Base-by-base conservation (phyloP, 2,329 filamentous ascomycete species). In the Calonectria montana region DNA sequence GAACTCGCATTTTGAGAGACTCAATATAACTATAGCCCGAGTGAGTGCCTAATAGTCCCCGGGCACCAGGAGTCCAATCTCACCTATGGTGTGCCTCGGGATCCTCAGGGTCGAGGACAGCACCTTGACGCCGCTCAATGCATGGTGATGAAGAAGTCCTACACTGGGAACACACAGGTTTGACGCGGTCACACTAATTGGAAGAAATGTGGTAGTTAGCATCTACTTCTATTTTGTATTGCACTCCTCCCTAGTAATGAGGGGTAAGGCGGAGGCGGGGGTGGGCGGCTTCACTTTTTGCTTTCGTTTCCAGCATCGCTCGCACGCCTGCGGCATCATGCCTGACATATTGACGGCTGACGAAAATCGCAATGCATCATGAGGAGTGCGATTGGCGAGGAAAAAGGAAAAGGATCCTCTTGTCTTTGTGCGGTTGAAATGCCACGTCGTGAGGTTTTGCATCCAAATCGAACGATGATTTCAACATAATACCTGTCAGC, bases 301-400 rank as follows among this genome's bases (percentile, higher is more conserved):
- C 27, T 76, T 73, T 23, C 75, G 68, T 43, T 69, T 74, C 64
- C 71, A 74, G 65, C 75, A 75, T 7, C 74, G 69, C 8, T 74
- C 69, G 45, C 74, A 75, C 10, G 73, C 73, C 13, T 62, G 57
- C 57, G 57, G 57, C 57, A 62, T 62, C 57, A 62, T 62, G 57
- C 57, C 39, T 31, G 57, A 62, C 57, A 62, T 62, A 6, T 62
- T 62, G 57, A 23, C 57, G 12, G 13, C 9, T 31, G n/a, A 41
- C 23, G 16, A 62, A 15, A 45, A n/a, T 16, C 39, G n/a, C 35
- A 16, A 45, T 23, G 27, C 57, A 62, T 62, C 37, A n/a, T 45
- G 57, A 45, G 25, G 18, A 13, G 53, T 37, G 53, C 43, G 13
- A n/a, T 29, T 57, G 31, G 4, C 16, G 45, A 48, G 21, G 21